Conservation (phyloP, 768 basidiomycete species). For the Phaeotremella fagi region DNA sequence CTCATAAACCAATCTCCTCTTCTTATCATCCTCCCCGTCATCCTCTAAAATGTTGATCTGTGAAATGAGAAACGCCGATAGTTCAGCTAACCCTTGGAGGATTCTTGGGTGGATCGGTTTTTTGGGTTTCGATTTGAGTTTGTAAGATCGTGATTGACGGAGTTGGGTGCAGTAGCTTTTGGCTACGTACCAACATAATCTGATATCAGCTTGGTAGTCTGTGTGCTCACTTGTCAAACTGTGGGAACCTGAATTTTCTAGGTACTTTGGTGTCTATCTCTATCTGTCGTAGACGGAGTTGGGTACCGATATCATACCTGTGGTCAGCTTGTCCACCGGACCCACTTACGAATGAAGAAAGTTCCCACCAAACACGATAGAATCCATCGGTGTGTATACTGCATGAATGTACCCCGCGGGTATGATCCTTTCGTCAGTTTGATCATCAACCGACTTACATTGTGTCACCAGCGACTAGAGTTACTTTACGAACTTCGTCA, state of each 20-base stretch:
- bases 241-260: conserved; percentile 81
- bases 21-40: conserved; percentile 57
- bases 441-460: conserved; percentile 56
- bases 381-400: conserved; percentile 89
- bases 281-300: conserved; percentile 81
- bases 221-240: conserved; percentile 62
- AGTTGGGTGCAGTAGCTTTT: conserved; percentile 74
- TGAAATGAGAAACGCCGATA: conserved; percentile 73
- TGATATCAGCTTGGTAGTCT: conserved; percentile 42
- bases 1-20: conserved; percentile 72
- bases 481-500: conserved; percentile 76
- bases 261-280: conserved; percentile 90
- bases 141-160: conserved; percentile 28
- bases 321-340: background rate
- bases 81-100: conserved; percentile 62
- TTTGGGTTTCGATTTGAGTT: conserved; percentile 10
- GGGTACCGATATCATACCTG: conserved; percentile 66
- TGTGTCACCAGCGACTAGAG: conserved; percentile 41
- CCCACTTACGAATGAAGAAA: conserved; percentile 74
- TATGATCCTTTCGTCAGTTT: conserved; percentile 73
- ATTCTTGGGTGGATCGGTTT: conserved; percentile 53
- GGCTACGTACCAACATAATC: conserved; percentile 85
- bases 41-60: conserved; percentile 70
- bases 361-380: conserved; percentile 95
- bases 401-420: conserved; percentile 98